phyloP scores from a whole-genome alignment of 345 rosid genomes.

The Citrus medica region DNA sequence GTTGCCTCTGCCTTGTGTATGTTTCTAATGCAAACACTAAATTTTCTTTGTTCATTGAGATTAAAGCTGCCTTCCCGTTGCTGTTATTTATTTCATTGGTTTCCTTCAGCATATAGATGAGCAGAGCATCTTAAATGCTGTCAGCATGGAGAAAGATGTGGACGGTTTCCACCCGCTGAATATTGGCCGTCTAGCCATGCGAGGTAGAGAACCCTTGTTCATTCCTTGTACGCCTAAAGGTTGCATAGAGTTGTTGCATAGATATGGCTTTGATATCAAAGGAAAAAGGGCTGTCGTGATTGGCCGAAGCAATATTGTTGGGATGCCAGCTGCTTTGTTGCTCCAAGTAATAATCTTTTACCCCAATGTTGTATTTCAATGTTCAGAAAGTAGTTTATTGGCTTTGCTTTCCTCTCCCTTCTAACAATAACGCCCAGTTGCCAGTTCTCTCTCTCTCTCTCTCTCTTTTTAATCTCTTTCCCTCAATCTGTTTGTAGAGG shows the following conservation, averaged over 20 bases:
- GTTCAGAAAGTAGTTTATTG: neutral
- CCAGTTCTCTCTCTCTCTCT: too few species aligned
- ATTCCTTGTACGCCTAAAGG: slow-evolving; percentile 92
- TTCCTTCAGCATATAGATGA: slow-evolving; percentile 74
- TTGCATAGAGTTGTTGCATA: slow-evolving; percentile 77
- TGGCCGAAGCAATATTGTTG: slow-evolving; percentile 93
- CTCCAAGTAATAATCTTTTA: slow-evolving; percentile 50
- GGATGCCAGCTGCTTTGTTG: slow-evolving; percentile 88
- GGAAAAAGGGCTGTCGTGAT: slow-evolving; percentile 84
- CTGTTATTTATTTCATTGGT: neutral
- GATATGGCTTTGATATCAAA: slow-evolving; percentile 67
- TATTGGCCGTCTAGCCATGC: slow-evolving; percentile 83
- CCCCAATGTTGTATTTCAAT: neutral
- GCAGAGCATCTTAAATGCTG: slow-evolving; percentile 66
- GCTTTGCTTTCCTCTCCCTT: neutral
- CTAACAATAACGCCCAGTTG: neutral
- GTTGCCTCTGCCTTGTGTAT: slow-evolving; percentile 76
- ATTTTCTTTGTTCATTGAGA: neutral
- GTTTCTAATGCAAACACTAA: slow-evolving; percentile 17
- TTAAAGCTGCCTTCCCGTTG: neutral
- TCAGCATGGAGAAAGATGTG: slow-evolving; percentile 78
- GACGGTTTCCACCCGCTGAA: slow-evolving; percentile 90
- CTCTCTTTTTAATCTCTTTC: neutral
- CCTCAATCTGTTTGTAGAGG: slow-evolving; percentile 38
- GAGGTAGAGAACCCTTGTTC: slow-evolving; percentile 79